Conservation (phyloP, 75 land plant genomes). For the Picea glauca region DNA sequence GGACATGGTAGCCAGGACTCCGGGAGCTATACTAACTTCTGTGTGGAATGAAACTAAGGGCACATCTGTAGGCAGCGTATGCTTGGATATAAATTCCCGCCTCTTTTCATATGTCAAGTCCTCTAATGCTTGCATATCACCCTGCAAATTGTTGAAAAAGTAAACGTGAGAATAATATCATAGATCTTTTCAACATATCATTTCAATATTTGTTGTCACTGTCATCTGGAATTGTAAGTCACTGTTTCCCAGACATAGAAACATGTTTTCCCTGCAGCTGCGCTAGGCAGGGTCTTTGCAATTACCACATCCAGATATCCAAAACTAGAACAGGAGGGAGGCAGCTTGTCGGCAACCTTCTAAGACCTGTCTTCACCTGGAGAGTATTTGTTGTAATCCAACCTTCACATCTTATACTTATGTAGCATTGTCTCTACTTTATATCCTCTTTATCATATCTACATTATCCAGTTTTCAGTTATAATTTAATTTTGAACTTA, state of each 20-base stretch:
- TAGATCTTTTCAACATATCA: background rate
- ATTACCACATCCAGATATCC: background rate
- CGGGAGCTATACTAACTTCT: constrained; percentile 76
- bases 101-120: constrained; percentile 92
- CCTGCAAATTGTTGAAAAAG: constrained; percentile 39
- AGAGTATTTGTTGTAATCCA: background rate
- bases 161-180: background rate
- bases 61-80: constrained; percentile 69
- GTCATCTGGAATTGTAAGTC: background rate
- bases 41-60: constrained; percentile 93
- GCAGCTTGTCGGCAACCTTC: background rate
- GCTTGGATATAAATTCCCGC: constrained; percentile 64
- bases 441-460: background rate
- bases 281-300: background rate
- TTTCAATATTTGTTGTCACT: background rate
- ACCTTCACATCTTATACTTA: background rate
- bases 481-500: background rate
- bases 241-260: background rate
- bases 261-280: background rate
- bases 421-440: background rate
- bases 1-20: constrained; percentile 76
- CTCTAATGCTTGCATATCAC: constrained; percentile 87
- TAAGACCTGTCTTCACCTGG: background rate
- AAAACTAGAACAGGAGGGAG: background rate
- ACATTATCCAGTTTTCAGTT: background rate